Percentiles rank a stretch among this genome's conserved stretches.
phyloP scores from a whole-genome alignment of 192 early-diverging fungal species.

The Backusella psychrophila region DNA sequence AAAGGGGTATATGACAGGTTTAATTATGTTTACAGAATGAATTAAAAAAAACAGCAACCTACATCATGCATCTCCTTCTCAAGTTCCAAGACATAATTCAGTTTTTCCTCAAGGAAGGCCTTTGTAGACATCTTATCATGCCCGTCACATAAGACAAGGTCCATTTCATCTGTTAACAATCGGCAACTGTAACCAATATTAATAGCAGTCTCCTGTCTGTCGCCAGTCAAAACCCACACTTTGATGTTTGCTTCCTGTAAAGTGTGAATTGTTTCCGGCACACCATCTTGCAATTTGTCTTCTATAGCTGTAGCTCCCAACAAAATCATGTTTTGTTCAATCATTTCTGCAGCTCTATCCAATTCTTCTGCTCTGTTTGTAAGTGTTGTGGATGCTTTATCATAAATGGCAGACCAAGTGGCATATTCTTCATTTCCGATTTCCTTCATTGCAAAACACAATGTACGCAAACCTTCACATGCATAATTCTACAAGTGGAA shows the following conservation, averaged over 20 bases:
- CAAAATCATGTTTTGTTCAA: slow-evolving; percentile 84
- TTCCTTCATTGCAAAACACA: slow-evolving; percentile 88
- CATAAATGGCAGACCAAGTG: slow-evolving; percentile 73
- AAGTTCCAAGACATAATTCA: slow-evolving; percentile 56
- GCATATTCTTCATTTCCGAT: slow-evolving; percentile 80
- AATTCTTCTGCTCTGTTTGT: slow-evolving; percentile 79
- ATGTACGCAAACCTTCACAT: slow-evolving; percentile 86
- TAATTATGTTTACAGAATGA: neutral
- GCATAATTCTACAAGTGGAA: slow-evolving; percentile 56
- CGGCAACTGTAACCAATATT: slow-evolving; percentile 95
- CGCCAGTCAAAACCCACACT: slow-evolving; percentile 96
- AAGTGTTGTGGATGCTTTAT: slow-evolving; percentile 81
- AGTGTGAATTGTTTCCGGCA: slow-evolving; percentile 94
- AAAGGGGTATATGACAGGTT: neutral
- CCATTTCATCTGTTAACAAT: slow-evolving; percentile 91
- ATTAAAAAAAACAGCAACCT: neutral
- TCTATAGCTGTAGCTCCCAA: slow-evolving; percentile 96
- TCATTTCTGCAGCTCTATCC: slow-evolving; percentile 83
- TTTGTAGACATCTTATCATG: slow-evolving; percentile 82
- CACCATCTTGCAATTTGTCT: slow-evolving; percentile 94
- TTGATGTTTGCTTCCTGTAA: slow-evolving; percentile 89
- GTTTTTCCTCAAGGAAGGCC: slow-evolving; percentile 78
- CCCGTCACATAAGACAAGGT: slow-evolving; percentile 85
- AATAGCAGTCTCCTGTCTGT: slow-evolving; percentile 96
- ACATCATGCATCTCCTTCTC: slow-evolving; percentile 24